phyloP scores from a whole-genome alignment of 768 basidiomycete genomes.

The Suillus discolor region DNA sequence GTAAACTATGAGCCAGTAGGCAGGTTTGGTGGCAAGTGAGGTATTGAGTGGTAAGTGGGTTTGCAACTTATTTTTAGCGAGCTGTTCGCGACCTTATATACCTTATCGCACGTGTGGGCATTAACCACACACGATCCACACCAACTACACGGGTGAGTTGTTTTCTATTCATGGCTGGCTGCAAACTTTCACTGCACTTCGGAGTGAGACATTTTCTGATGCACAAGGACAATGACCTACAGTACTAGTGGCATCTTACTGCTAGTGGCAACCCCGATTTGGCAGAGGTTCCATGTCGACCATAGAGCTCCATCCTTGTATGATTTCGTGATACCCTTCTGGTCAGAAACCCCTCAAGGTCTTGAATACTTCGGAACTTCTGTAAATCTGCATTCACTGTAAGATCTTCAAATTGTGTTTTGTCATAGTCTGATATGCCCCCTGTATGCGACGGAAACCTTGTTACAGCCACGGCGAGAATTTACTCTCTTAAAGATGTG shows the following conservation, averaged over 20 bases:
- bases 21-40: neutral
- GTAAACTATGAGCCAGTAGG: neutral
- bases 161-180: too few species aligned
- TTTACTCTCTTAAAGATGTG: too few species aligned
- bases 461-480: neutral
- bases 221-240: neutral
- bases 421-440: neutral
- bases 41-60: neutral
- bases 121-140: too few species aligned
- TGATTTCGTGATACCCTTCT: neutral
- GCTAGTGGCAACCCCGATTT: neutral
- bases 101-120: too few species aligned
- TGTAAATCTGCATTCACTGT: too few species aligned
- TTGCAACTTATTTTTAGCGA: neutral
- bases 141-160: too few species aligned
- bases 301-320: neutral
- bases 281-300: neutral
- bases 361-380: neutral
- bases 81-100: neutral
- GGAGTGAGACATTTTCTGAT: neutral
- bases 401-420: neutral
- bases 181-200: neutral
- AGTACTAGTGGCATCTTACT: neutral
- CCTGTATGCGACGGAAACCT: neutral
- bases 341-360: neutral